Base-by-base conservation (phyloP, 2,329 filamentous ascomycete genomes). In the Curvularia eragrostidis region DNA sequence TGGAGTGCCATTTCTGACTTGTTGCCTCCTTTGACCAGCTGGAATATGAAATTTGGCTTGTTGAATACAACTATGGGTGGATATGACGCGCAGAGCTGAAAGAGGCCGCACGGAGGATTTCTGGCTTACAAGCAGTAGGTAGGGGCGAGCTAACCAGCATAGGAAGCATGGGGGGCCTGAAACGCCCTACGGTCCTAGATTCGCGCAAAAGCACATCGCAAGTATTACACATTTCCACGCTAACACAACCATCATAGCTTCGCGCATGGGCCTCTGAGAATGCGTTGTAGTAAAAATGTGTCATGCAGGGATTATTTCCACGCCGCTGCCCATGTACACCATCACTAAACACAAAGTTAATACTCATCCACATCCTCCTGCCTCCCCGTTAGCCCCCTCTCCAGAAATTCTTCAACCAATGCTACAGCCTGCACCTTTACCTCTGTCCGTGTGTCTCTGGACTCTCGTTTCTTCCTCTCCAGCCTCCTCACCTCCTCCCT, bases 401-500 rank as follows among this genome's bases (percentile, higher is more conserved):
- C 49, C 19, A 58, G 36, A 18, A 53, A n/a, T 18, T 38, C 19
- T 24, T 56, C 59, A 5, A 52, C 42, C 19, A 41, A 34, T 10
- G 32, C 48, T 9, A 42, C 54, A 38, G 50, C 50, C 24, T 56
- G 36, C 5, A 52, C 23, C 47, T 43, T 50, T 10, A 21, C 48
- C 15, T 56, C 21, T 6, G 13, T 24, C 21, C 24, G 39, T 3
- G 21, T 42, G 39, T 62, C 52, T 15, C 30, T 39, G 5, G 30
- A 44, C 9, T 30, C 21, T 47, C 54, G 53, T 9, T 41, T 55
- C 15, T 56, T 46, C 30, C 19, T 42, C 23, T 54, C 54, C 28
- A 60, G 18, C 15, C 23, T 48, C 7, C 15, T 36, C 32, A 44
- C 7, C 32, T 54, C 41, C 12, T 58, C 51, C 9, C 32, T 57